Percentiles rank a stretch among this genome's conserved stretches.
These are phyloP conservation scores for Fusarium aywerte DNA, from an alignment of 2,329 filamentous ascomycete species.

Conservation along the genomic window DNA sequence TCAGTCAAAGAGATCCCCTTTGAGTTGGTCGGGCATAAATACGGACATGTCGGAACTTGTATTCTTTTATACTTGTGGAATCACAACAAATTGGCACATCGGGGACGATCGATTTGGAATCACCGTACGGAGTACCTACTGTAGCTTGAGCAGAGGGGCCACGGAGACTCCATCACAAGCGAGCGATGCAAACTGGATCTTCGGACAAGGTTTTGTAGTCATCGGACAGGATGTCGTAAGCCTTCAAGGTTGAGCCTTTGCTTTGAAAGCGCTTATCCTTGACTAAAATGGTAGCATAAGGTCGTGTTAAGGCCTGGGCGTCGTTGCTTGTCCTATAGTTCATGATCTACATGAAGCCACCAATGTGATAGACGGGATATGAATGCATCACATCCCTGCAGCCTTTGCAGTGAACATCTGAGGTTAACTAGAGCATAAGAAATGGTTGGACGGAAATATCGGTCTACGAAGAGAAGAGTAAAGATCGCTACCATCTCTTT, in stretches of 20 bases:
- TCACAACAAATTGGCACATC: neutral
- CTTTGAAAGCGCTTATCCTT: neutral
- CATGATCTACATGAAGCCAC: conserved; percentile 1
- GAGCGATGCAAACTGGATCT: conserved; percentile 15
- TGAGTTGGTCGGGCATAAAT: neutral
- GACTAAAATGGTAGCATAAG: conserved; percentile 7
- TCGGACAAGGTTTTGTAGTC: conserved; percentile 10
- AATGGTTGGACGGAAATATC: neutral
- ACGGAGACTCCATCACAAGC: neutral
- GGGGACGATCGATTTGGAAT: neutral
- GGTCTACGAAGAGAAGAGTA: neutral
- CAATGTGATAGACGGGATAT: conserved; percentile 7
- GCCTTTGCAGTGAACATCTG: neutral
- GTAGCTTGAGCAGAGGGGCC: neutral
- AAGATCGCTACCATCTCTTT: neutral
- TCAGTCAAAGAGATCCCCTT: neutral
- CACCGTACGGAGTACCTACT: neutral
- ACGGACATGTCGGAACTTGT: neutral
- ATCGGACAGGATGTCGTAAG: conserved; percentile 10
- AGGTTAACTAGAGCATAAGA: neutral
- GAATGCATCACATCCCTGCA: conserved; percentile 10
- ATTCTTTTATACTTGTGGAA: conserved; percentile 24
- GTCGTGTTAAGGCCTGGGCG: conserved; percentile 15
- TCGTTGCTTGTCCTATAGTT: neutral
- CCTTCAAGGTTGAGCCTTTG: neutral